Evolutionary conservation across 1,284 basidiomycete species (phyloP).

Genomic region (Malassezia sympodialis): DNA sequence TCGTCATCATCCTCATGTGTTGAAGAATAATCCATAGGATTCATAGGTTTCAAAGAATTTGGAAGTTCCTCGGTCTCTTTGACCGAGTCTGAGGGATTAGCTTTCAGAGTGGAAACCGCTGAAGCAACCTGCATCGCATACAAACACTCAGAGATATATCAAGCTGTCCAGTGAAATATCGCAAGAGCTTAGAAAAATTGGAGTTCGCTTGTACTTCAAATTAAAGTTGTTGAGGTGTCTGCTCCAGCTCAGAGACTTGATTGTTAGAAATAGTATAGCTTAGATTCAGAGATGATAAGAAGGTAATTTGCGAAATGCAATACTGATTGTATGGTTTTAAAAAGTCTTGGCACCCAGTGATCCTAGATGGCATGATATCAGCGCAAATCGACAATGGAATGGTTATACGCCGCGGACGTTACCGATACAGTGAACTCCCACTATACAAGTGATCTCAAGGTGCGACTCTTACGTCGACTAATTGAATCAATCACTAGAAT

Average conservation of each 20-base stretch:
- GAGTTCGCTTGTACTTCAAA: background rate
- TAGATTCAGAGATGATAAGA: background rate
- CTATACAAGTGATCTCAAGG: background rate
- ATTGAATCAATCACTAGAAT: background rate
- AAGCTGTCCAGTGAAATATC: background rate
- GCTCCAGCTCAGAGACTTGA: conserved; percentile 19
- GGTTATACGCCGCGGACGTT: background rate
- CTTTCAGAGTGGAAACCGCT: background rate
- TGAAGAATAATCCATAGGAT: background rate
- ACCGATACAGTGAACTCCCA: background rate
- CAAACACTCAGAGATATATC: background rate
- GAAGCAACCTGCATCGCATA: background rate
- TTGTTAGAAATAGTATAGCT: background rate
- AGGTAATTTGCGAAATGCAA: background rate
- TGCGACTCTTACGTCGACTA: background rate
- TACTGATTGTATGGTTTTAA: background rate
- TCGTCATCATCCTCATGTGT: conserved; percentile 5
- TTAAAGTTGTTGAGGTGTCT: background rate
- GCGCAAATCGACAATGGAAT: background rate
- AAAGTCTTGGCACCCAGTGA: background rate
- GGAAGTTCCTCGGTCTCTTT: background rate
- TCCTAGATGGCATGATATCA: background rate
- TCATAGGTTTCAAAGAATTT: background rate
- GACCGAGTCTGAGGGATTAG: background rate
- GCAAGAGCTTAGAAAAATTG: background rate